Evolutionary conservation across 2,329 filamentous ascomycete species (phyloP), one percentile per base, ranked within the genome.

Genomic region (Fusarium agapanthi): DNA sequence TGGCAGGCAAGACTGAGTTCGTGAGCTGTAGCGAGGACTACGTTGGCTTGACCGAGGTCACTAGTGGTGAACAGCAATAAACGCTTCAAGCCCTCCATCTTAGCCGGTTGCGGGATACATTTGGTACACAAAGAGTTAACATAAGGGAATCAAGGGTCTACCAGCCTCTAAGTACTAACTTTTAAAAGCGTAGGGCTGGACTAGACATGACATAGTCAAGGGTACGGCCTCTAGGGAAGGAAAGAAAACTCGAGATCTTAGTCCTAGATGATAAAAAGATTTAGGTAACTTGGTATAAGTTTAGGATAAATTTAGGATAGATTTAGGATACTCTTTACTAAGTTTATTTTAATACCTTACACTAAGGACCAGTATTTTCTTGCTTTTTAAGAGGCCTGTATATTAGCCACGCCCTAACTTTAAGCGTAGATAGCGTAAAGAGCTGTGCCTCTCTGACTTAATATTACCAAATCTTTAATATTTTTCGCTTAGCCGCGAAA

Each of bases 71-170:
- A 38, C 7, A 61, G 3, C 1, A 61, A 13, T 2, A 61, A 1
- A 0, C 59, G 32, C 12, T 24, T 22, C 2, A 1, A 12, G 4
- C 2, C 7, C 1, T 24, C 7, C 58, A 57, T 61, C 0, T 3
- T 30, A 13, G 1, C 4, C 0, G 2, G 35, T 8, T 3, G 0
- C 9, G 0, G 6, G 28, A 8, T 6, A 16, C 14, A 13, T 26
- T 20, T 7, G 6, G 12, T 5, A 6, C 7, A 10, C 9, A 4
- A 11, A 35, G 18, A 26, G 6, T 11, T 8, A 6, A 3, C 3
- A 12, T 50, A n/a, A 11, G n/a, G 18, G 13, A 26, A 37, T 3
- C 9, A 22, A 37, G 20, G 6, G 32, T 24, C 1, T 53, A 3
- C 13, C 2, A 5, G 9, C 5, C 7, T 53, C 11, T 37, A 37